Evolutionary conservation across 2,329 filamentous ascomycete species (phyloP), one percentile per base, ranked within the genome.

Genomic region (Xylariaceae sp.): DNA sequence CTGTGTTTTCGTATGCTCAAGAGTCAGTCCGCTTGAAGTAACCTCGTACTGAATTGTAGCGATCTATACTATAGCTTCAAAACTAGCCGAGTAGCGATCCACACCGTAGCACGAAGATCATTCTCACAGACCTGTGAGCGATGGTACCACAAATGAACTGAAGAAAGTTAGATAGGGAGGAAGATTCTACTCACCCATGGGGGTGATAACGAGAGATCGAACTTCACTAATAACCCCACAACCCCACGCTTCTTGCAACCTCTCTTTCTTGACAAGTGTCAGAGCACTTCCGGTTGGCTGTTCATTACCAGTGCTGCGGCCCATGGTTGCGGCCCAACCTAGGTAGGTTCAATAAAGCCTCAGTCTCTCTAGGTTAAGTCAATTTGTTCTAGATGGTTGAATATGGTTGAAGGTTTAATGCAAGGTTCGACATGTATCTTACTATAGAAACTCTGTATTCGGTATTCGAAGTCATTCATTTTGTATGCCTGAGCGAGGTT

Each of bases 181-280:
- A 44, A 49, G 28, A 43, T 44, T 53, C 26, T 39, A 26, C 11
- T 23, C 21, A 17, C 40, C 21, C 40, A 17, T 48, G 28, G 34
- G 34, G 6, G 34, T 45, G 16, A 33, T 44, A 46, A 45, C 19
- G 34, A 55, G 31, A 17, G 45, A 41, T 36, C 45, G 47, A 45
- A 41, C 40, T 46, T 47, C 37, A 50, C 52, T 36, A 56, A 55
- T 50, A 54, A 66, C 65, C 64, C 65, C 65, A 65, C 65, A 63
- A 67, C 67, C 65, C 65, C 64, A 67, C 65, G 65, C 60, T 58
- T 60, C 40, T 58, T 52, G 37, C 49, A 51, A 56, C 56, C 58
- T 59, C 53, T 52, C 53, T 33, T 43, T 56, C 36, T 58, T 60
- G 64, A 69, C 67, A 68, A 59, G 40, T 68, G 67, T 65, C 57